These are phyloP conservation scores for Talaromyces borbonicus DNA, from an alignment of 495 filamentous ascomycete genomes.

Conservation along the genomic window DNA sequence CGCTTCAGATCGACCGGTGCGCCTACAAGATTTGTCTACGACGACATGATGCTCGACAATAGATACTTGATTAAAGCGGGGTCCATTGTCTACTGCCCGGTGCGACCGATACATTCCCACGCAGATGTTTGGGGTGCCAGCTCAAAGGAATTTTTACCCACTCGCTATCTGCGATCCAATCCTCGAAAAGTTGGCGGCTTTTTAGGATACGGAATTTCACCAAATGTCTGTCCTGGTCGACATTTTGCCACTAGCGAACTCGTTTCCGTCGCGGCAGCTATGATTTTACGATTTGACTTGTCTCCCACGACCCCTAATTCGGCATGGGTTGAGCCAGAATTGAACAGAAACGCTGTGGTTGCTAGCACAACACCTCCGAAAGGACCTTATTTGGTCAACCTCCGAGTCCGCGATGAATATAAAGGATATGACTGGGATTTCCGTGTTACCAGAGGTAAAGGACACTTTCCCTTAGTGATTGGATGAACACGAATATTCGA, in stretches of 20 bases:
- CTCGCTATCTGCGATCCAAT: constrained; percentile 18
- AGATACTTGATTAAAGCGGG: constrained; percentile 22
- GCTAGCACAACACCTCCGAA: constrained; percentile 11
- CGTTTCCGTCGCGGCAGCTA: constrained; percentile 22
- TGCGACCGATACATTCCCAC: constrained; percentile 12
- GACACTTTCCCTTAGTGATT: neutral
- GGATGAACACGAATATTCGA: too few relatives aligned
- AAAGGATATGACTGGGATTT: constrained; percentile 18
- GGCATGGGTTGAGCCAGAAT: constrained; percentile 15
- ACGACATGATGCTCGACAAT: constrained; percentile 24
- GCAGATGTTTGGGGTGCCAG: constrained; percentile 15
- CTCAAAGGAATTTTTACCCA: constrained; percentile 18
- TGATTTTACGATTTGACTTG: constrained; percentile 33
- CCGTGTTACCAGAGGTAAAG: constrained; percentile 15
- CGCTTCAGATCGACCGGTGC: constrained; percentile 16
- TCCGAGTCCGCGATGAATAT: constrained; percentile 13
- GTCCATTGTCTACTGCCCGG: constrained; percentile 18
- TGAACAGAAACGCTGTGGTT: constrained; percentile 12
- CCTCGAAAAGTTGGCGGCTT: constrained; percentile 19
- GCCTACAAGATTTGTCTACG: constrained; percentile 16
- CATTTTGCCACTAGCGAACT: constrained; percentile 38
- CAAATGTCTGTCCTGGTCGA: constrained; percentile 35
- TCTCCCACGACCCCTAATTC: constrained; percentile 3
- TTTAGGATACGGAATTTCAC: constrained; percentile 33
- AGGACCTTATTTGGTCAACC: constrained; percentile 13